Base-by-base conservation (phyloP, 371 early-diverging fungal genomes). In the Umbelopsis sp. region DNA sequence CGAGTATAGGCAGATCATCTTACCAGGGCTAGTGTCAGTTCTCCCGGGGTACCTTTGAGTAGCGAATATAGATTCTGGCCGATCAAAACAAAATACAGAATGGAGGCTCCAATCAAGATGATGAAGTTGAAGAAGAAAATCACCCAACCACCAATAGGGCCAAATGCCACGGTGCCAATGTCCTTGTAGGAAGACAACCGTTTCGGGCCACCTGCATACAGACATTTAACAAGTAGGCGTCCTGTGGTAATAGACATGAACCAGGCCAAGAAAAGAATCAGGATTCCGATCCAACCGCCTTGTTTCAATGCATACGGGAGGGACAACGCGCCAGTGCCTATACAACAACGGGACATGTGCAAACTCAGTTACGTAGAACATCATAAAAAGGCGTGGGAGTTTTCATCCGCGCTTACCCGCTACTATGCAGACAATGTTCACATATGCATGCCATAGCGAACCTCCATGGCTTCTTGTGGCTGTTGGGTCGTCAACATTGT, bases 201-300 rank as follows among this genome's bases (percentile, higher is more conserved):
- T 35, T 57, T 78, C 63, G 66, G 63, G 24, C 69, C 72, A 48
- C 71, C 69, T 44, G 71, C 63, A 63, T 74, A 76, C 11, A 73
- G 62, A 44, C 71, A 73, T n/a, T 70, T 65, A 44, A 75, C 69
- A 12, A 75, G 63, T 32, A 79, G 29, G 4, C 35, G 22, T 29
- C 57, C 57, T 35, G 35, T 57, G 12, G 57, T 57, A 14, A 89
- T 75, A 45, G 93, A 89, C 74, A 94, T 91, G 18, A 81, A 68
- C 65, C 92, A 93, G 12, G 93, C 86, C 32, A 95, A 79, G 18
- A 89, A 76, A n/a, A 96, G 81, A 67, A 95, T 84, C 18, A 87
- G 41, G 2, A 93, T 65, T 48, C 91, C 92, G 29, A 90, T 70
- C 96, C 96, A 95, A n/a, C 94, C 95, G 48, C 91, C 84, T 50